phyloP scores from a whole-genome alignment of 495 filamentous ascomycete species.

The Evernia prunastri region DNA sequence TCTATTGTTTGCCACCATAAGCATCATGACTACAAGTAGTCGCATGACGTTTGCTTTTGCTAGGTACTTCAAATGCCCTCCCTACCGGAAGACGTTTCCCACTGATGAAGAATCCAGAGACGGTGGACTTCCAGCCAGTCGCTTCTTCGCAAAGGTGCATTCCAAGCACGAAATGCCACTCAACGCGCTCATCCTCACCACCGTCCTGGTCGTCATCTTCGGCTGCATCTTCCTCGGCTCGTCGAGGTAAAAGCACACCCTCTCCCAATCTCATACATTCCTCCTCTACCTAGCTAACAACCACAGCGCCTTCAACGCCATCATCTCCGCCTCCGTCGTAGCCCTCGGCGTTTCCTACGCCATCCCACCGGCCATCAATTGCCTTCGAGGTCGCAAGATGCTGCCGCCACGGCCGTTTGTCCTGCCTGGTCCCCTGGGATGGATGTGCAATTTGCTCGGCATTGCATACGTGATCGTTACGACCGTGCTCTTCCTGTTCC shows the following conservation, averaged over 20 bases:
- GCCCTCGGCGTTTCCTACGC: constrained; percentile 65
- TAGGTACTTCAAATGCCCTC: constrained; percentile 33
- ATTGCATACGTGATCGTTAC: constrained; percentile 59
- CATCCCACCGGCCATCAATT: constrained; percentile 64
- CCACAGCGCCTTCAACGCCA: constrained; percentile 49
- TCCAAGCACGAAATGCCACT: constrained; percentile 58
- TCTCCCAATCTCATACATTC: no score
- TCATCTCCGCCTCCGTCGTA: constrained; percentile 65
- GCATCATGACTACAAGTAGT: constrained; percentile 69
- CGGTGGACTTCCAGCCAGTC: constrained; percentile 61
- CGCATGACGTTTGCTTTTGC: constrained; percentile 76
- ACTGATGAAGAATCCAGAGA: constrained; percentile 40
- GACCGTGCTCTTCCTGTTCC: constrained; percentile 71
- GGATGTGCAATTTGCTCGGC: constrained; percentile 48
- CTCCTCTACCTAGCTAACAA: neutral
- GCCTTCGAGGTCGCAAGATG: constrained; percentile 56
- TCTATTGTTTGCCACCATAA: constrained; percentile 62
- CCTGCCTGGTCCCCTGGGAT: constrained; percentile 51
- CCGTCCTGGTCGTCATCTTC: constrained; percentile 57
- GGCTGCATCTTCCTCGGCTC: constrained; percentile 74
- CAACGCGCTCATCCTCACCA: constrained; percentile 63
- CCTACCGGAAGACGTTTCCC: neutral
- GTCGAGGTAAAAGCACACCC: constrained; percentile 28
- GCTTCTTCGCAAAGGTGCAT: constrained; percentile 59
- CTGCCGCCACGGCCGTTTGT: constrained; percentile 57